These are phyloP conservation scores for Rhododendron vialii DNA, from an alignment of 148 eudicot species.

Conservation along the genomic window DNA sequence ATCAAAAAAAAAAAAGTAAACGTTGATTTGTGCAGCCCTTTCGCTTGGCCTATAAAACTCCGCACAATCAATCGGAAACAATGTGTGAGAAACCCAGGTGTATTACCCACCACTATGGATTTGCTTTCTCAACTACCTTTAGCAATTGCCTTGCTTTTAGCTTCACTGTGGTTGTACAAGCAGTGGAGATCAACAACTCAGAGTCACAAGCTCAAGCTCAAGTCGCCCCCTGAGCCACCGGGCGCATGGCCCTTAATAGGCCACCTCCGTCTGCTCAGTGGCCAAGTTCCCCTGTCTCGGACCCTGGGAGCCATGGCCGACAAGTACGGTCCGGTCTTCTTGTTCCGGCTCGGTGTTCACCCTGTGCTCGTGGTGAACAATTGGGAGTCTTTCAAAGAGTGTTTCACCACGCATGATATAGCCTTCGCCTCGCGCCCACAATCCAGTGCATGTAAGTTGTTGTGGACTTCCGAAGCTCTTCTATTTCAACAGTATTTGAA, in stretches of 20 bases:
- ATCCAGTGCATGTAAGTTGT: background rate
- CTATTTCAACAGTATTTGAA: background rate
- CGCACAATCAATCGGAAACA: background rate
- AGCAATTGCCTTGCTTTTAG: background rate
- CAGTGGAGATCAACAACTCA: background rate
- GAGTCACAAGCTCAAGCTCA: background rate
- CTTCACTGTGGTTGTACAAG: background rate
- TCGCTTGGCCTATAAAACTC: background rate
- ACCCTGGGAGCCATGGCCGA: background rate
- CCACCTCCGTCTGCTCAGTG: background rate
- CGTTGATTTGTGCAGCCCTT: background rate
- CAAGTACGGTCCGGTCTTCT: background rate
- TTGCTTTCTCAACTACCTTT: background rate
- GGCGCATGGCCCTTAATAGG: background rate
- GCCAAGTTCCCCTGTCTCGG: background rate
- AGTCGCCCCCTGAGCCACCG: slow-evolving; percentile 3
- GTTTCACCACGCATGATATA: background rate
- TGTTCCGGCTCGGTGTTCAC: background rate
- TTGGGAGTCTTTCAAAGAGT: background rate
- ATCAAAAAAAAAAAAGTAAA: too few species aligned
- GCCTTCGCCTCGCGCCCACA: background rate
- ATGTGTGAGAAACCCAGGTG: background rate
- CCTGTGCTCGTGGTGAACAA: background rate
- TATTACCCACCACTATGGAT: background rate
- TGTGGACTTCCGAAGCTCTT: background rate